A percentile compares a stretch with the other conserved stretches of the same genome.
These are phyloP conservation scores for Phanerochaete carnosa DNA, from an alignment of 768 basidiomycete genomes.

Conservation along the genomic window DNA sequence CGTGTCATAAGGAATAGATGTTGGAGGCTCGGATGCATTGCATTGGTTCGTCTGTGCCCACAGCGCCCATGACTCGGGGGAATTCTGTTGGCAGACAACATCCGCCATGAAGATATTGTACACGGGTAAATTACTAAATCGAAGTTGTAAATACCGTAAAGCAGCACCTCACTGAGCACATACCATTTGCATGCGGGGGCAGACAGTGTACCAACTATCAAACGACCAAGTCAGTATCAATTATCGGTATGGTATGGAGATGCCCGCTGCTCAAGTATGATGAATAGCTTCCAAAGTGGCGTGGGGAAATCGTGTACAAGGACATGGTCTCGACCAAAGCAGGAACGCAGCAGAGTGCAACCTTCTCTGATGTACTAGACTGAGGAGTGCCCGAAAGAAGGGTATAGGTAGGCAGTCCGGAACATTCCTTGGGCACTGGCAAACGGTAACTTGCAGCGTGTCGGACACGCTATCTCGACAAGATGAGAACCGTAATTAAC, in stretches of 20 bases:
- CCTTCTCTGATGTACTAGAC: no score
- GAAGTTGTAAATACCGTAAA: not conserved
- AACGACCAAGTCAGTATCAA: not conserved
- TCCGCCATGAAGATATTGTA: constrained; percentile 13
- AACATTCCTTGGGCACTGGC: no score
- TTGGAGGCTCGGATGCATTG: not conserved
- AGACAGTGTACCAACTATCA: not conserved
- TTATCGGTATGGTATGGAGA: not conserved
- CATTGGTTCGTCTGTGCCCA: constrained; percentile 9
- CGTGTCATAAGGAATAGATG: constrained; percentile 1
- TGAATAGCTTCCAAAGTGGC: no score
- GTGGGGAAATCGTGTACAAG: no score
- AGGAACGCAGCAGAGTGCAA: no score
- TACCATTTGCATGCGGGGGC: constrained; percentile 5
- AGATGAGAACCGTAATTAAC: not conserved
- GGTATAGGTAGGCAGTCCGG: no score
- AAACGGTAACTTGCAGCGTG: no score
- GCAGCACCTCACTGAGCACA: not conserved
- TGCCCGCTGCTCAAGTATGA: no score
- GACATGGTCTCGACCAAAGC: no score
- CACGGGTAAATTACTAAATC: constrained; percentile 8
- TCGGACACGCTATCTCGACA: no score
- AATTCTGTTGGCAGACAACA: constrained; percentile 2
- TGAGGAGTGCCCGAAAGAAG: no score
- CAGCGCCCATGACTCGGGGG: not conserved